A percentile compares a stretch with the other conserved stretches of the same genome.
phyloP scores from a whole-genome alignment of 2,329 filamentous ascomycete genomes.

The Aspergillus quadricinctus region DNA sequence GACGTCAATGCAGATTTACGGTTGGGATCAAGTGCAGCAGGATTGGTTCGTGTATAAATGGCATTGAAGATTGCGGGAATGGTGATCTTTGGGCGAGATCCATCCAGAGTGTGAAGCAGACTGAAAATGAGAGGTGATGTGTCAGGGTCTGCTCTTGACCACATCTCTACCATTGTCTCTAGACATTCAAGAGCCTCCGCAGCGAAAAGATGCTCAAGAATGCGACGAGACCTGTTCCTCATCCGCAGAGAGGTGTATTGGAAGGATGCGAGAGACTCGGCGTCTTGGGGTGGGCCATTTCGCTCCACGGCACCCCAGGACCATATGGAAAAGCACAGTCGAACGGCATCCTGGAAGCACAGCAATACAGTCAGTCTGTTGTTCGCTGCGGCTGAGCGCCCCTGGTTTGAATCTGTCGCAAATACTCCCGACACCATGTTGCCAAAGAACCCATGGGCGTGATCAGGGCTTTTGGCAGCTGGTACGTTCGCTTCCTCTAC shows the following conservation, averaged over 20 bases:
- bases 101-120: constrained; percentile 84
- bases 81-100: constrained; percentile 83
- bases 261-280: constrained; percentile 72
- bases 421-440: constrained; percentile 94
- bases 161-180: constrained; percentile 83
- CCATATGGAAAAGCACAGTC: constrained; percentile 92
- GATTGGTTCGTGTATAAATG: constrained; percentile 91
- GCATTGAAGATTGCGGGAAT: constrained; percentile 94
- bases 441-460: constrained; percentile 82
- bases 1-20: constrained; percentile 87
- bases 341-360: constrained; percentile 94
- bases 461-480: constrained; percentile 71
- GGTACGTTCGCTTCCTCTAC: constrained; percentile 68
- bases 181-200: constrained; percentile 90
- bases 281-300: constrained; percentile 51
- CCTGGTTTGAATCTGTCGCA: constrained; percentile 68
- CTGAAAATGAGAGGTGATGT: constrained; percentile 69
- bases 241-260: constrained; percentile 86
- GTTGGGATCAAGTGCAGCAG: constrained; percentile 68
- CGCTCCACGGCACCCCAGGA: constrained; percentile 69
- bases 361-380: constrained; percentile 87
- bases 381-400: constrained; percentile 83
- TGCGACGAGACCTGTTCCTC: constrained; percentile 79
- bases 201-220: constrained; percentile 88
- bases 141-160: constrained; percentile 55